A percentile compares a stretch with the other conserved stretches of the same genome.
Conservation (phyloP, 176 grass and related monocot genomes). For the Cocos nucifera region DNA sequence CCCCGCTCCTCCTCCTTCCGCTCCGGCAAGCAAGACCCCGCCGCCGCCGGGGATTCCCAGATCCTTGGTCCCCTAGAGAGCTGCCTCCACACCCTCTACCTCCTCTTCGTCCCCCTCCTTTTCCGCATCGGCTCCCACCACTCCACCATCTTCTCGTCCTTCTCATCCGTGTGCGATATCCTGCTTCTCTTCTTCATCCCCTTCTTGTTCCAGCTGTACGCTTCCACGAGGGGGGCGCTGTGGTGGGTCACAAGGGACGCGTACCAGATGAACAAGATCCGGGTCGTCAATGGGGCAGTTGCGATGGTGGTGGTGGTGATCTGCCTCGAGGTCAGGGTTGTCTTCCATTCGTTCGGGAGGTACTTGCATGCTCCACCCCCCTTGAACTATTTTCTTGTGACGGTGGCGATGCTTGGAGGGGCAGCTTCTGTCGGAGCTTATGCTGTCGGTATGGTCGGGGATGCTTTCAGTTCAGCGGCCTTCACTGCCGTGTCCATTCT, state of each 20-base stretch:
- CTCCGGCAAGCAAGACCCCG: constrained; percentile 43
- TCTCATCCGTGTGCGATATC: constrained; percentile 55
- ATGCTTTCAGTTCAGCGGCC: constrained; percentile 53
- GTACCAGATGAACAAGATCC: constrained; percentile 59
- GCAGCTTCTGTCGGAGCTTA: constrained; percentile 55
- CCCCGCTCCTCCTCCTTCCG: constrained; percentile 71
- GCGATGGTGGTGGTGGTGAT: constrained; percentile 71
- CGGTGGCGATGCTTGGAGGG: constrained; percentile 79
- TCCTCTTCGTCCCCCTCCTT: constrained; percentile 64
- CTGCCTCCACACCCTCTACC: constrained; percentile 66
- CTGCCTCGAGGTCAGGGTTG: constrained; percentile 84
- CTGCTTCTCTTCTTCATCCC: constrained; percentile 91
- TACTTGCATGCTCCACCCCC: constrained; percentile 89
- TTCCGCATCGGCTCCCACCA: constrained; percentile 74
- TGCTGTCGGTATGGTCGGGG: constrained; percentile 74
- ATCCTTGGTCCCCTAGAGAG: constrained; percentile 77
- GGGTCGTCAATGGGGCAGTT: constrained; percentile 60
- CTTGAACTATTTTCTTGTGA: constrained; percentile 88
- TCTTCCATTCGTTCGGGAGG: constrained; percentile 79
- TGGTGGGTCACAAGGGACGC: constrained; percentile 86
- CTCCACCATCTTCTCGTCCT: constrained; percentile 62
- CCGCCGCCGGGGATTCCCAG: constrained; percentile 23
- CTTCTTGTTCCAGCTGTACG: constrained; percentile 88
- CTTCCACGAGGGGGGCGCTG: constrained; percentile 52
- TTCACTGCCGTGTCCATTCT: constrained; percentile 65